A percentile compares a stretch with the other conserved stretches of the same genome.
These are phyloP conservation scores for Brettanomyces custersianus DNA, from an alignment of 805 yeast genomes.

Conservation along the genomic window DNA sequence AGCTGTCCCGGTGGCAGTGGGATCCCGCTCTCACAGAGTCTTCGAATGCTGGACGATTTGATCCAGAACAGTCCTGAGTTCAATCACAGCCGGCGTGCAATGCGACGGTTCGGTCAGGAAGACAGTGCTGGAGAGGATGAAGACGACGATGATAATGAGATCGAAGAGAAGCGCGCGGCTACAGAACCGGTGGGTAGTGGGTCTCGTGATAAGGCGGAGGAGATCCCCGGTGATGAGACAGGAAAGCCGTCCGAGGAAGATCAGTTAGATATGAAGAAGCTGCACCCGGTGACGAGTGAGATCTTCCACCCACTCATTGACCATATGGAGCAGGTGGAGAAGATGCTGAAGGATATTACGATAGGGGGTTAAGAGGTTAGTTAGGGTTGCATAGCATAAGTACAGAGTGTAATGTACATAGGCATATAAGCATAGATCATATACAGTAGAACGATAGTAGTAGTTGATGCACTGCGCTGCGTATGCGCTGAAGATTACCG, in stretches of 20 bases:
- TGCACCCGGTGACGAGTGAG: slow-evolving; percentile 40
- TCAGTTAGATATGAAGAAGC: slow-evolving; percentile 4
- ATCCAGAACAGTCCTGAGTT: slow-evolving; percentile 13
- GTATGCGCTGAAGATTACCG: no score
- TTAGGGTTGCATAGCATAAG: no score
- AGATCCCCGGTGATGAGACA: neutral
- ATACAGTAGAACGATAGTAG: no score
- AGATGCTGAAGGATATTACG: slow-evolving; percentile 17
- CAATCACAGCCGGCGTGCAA: no score
- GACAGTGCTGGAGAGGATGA: slow-evolving; percentile 8
- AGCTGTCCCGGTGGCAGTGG: no score
- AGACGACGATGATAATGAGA: slow-evolving; percentile 5
- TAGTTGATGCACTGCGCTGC: no score
- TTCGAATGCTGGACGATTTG: slow-evolving; percentile 26
- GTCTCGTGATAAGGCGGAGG: neutral
- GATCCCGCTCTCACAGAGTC: slow-evolving; percentile 14
- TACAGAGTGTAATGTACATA: no score
- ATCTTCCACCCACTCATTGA: slow-evolving; percentile 51
- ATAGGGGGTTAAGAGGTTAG: no score
- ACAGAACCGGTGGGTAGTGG: neutral
- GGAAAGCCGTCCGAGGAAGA: no score
- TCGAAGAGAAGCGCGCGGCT: slow-evolving; percentile 3
- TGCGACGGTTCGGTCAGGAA: slow-evolving; percentile 6
- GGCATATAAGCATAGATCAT: no score
- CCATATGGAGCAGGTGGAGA: slow-evolving; percentile 28